Evolutionary conservation across 208 protist species (phyloP).

Genomic region (Trypanosoma cruzi): DNA sequence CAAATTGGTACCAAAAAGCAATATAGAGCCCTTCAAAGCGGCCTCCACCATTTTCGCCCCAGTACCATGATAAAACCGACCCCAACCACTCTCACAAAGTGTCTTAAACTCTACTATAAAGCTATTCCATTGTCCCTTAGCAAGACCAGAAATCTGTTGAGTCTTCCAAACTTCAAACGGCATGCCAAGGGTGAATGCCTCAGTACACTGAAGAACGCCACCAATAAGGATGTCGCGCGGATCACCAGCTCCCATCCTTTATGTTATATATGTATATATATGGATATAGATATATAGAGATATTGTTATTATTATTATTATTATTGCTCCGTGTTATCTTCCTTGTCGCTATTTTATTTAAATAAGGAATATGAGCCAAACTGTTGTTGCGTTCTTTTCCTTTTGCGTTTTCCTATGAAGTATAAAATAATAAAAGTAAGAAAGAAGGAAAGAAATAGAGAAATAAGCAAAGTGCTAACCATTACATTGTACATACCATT

Average conservation of each 20-base stretch:
- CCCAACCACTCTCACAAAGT: slow-evolving; percentile 19
- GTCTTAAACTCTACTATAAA: slow-evolving; percentile 12
- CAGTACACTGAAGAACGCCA: slow-evolving; percentile 31
- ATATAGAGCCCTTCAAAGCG: slow-evolving; percentile 41
- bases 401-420: too few species aligned
- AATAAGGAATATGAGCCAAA: slow-evolving; percentile 7
- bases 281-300: too few species aligned
- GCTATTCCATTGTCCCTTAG: slow-evolving; percentile 24
- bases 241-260: slow-evolving; percentile 29
- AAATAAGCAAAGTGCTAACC: too few species aligned
- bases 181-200: slow-evolving; percentile 42
- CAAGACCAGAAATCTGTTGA: slow-evolving; percentile 23
- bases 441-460: too few species aligned
- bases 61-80: slow-evolving; percentile 36
- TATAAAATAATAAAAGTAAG: too few species aligned
- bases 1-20: slow-evolving; percentile 42
- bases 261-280: too few species aligned
- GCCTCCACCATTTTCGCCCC: slow-evolving; percentile 43
- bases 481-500: too few species aligned
- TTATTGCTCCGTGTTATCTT: background rate
- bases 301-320: background rate
- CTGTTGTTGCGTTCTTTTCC: too few species aligned
- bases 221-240: slow-evolving; percentile 34
- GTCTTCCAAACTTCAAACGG: slow-evolving; percentile 52
- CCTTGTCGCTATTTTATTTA: background rate